phyloP scores from a whole-genome alignment of 306 rosid genomes.

The Cicer cuneatum region DNA sequence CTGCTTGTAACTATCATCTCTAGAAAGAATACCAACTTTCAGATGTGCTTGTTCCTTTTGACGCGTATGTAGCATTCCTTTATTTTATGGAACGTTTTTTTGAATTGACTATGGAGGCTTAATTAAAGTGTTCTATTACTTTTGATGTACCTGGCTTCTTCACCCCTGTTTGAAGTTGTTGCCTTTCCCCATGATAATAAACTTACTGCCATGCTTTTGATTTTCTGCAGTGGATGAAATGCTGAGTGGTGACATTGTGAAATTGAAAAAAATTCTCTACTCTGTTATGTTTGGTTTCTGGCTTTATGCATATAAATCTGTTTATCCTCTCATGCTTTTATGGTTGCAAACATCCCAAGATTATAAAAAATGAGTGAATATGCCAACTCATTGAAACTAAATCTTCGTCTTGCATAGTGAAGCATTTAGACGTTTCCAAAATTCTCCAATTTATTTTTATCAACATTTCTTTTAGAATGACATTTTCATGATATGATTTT shows the following conservation, averaged over 20 bases:
- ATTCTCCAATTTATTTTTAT: constrained; percentile 3
- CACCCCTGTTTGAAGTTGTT: constrained; percentile 24
- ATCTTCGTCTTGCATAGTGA: constrained; percentile 1
- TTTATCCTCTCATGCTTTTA: constrained; percentile 9
- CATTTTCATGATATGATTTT: constrained; percentile 7
- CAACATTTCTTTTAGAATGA: constrained; percentile 19
- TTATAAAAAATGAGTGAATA: constrained; percentile 8
- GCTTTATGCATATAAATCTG: background rate
- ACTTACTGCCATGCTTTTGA: constrained; percentile 27
- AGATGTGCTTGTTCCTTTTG: constrained; percentile 79
- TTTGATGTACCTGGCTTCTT: constrained; percentile 24
- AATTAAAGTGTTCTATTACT: background rate
- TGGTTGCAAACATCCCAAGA: constrained; percentile 4
- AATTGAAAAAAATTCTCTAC: constrained; percentile 13
- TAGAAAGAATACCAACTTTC: constrained; percentile 81
- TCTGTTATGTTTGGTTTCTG: background rate
- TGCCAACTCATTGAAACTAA: constrained; percentile 24
- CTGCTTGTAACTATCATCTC: constrained; percentile 60
- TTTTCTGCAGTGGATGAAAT: constrained; percentile 1
- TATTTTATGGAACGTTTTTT: constrained; percentile 1
- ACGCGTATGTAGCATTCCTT: constrained; percentile 61
- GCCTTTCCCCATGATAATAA: constrained; percentile 23
- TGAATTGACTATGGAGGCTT: constrained; percentile 5
- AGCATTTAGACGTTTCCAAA: constrained; percentile 4
- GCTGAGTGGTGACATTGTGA: constrained; percentile 1